Percentiles rank a stretch among this genome's conserved stretches.
These are phyloP conservation scores for Diaporthe amygdali DNA, from an alignment of 2,329 filamentous ascomycete genomes.

Conservation along the genomic window DNA sequence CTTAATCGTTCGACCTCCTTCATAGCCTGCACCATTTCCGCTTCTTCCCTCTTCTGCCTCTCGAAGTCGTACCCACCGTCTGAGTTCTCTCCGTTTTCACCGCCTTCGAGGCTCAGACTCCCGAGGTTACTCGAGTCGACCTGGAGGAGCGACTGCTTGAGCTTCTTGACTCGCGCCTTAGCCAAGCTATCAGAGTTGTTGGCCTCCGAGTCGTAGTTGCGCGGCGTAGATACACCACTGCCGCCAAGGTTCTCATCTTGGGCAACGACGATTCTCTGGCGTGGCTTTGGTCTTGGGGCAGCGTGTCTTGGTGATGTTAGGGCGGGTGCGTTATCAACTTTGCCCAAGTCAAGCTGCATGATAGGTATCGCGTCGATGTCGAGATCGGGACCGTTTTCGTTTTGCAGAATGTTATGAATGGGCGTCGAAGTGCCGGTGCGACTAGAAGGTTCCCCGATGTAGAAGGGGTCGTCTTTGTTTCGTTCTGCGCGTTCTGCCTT, in stretches of 20 bases:
- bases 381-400: slow-evolving; percentile 76
- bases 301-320: slow-evolving; percentile 31
- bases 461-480: slow-evolving; percentile 94
- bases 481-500: slow-evolving; percentile 80
- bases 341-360: slow-evolving; percentile 84
- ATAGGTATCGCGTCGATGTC: slow-evolving; percentile 97
- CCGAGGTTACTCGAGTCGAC: slow-evolving; percentile 87
- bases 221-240: slow-evolving; percentile 52
- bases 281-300: slow-evolving; percentile 44
- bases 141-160: slow-evolving; percentile 73
- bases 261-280: slow-evolving; percentile 70
- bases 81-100: slow-evolving; percentile 46
- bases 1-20: slow-evolving; percentile 85
- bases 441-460: slow-evolving; percentile 61
- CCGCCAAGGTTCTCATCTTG: slow-evolving; percentile 73
- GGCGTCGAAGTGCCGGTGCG: slow-evolving; percentile 69
- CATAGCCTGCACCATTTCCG: slow-evolving; percentile 87
- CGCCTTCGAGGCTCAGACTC: slow-evolving; percentile 65
- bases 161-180: slow-evolving; percentile 55
- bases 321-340: slow-evolving; percentile 37
- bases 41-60: slow-evolving; percentile 75
- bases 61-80: slow-evolving; percentile 61
- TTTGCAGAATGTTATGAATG: slow-evolving; percentile 76
- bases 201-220: slow-evolving; percentile 57
- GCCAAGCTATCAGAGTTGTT: slow-evolving; percentile 52